A percentile compares a stretch with the other conserved stretches of the same genome.
Evolutionary conservation across 2,329 filamentous ascomycete species (phyloP).

Genomic region (Aciculosporium take): DNA sequence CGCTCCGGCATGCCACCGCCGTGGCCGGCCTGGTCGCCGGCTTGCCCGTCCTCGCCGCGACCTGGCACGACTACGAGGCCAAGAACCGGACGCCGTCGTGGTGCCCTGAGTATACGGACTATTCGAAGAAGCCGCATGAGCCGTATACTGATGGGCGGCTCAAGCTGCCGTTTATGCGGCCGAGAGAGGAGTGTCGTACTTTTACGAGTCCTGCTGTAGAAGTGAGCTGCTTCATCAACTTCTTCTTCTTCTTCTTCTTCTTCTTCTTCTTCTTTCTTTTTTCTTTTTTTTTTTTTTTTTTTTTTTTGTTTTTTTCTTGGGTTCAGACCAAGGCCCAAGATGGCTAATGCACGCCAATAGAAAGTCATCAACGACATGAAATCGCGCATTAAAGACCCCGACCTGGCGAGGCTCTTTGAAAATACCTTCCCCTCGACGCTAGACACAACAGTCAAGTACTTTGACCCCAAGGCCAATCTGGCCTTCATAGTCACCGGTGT

Average conservation of each 20-base stretch:
- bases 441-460: slow-evolving; percentile 71
- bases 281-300: no score
- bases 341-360: slow-evolving; percentile 4
- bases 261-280: no score
- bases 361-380: slow-evolving; percentile 22
- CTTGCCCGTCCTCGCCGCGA: neutral
- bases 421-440: slow-evolving; percentile 75
- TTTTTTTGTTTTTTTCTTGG: no score
- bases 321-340: neutral
- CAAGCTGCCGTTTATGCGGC: slow-evolving; percentile 14
- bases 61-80: neutral
- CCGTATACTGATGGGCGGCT: slow-evolving; percentile 12
- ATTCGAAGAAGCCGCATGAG: slow-evolving; percentile 11
- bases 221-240: slow-evolving; percentile 8
- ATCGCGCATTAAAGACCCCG: slow-evolving; percentile 31
- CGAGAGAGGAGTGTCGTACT: slow-evolving; percentile 14
- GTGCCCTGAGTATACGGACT: slow-evolving; percentile 14
- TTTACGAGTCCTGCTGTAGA: slow-evolving; percentile 16
- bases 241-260: no score
- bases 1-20: neutral
- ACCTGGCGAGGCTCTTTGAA: slow-evolving; percentile 67
- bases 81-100: slow-evolving; percentile 9
- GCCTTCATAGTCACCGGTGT: slow-evolving; percentile 74
- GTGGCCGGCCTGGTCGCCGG: neutral
- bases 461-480: slow-evolving; percentile 47